phyloP scores from a whole-genome alignment of 305 asterid genomes.

The Petunia hybrid region DNA sequence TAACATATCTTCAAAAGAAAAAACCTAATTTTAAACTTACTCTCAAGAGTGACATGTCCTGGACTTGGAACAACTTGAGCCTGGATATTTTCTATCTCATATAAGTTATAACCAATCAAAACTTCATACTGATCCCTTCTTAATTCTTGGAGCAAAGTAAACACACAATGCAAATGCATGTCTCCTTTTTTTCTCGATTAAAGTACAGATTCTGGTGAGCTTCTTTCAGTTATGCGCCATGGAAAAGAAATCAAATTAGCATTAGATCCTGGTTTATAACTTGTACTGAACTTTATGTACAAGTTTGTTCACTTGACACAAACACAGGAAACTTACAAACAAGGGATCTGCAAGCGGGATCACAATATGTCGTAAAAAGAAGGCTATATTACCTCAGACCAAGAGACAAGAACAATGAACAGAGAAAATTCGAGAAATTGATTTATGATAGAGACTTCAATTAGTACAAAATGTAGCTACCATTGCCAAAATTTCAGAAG shows the following conservation, averaged over 20 bases:
- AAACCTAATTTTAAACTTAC: background rate
- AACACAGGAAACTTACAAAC: background rate
- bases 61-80: constrained; percentile 3
- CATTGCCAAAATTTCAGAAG: background rate
- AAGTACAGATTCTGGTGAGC: background rate
- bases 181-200: background rate
- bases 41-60: background rate
- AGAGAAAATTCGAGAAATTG: background rate
- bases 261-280: background rate
- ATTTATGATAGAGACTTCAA: background rate
- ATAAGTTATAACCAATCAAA: background rate
- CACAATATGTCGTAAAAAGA: background rate
- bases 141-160: background rate
- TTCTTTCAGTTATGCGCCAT: background rate
- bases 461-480: constrained; percentile 8
- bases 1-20: background rate
- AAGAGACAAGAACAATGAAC: background rate
- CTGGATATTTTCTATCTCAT: background rate
- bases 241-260: constrained; percentile 7
- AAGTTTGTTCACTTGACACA: constrained; percentile 7
- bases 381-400: background rate
- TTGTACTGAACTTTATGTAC: background rate
- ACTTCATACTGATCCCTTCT: constrained; percentile 1
- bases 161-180: background rate
- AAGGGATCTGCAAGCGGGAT: background rate